Evolutionary conservation across 2,329 filamentous ascomycete species (phyloP), one percentile per base, ranked within the genome.

Genomic region (Paecilomyces dactylethromorphus): DNA sequence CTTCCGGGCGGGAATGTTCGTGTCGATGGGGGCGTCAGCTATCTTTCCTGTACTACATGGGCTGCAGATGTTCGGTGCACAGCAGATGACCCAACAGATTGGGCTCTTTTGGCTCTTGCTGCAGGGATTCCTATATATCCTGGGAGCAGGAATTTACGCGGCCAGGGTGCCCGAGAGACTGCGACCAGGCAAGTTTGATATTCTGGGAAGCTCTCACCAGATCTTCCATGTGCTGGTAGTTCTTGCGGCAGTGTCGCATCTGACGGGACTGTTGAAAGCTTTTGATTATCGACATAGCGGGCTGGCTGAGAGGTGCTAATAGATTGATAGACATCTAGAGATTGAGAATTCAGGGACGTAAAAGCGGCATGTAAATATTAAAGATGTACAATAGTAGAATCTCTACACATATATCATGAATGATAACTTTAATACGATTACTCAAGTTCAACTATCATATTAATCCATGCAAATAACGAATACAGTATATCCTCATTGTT

Each of bases 171-270:
- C 94, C 0, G 94, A 99, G 77, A 82, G 91, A 60, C 85, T 82
- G 68, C 83, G 79, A 52, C 94, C 93, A 0, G 90, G 91, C 1
- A 79, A 74, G 7, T 97, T 93, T 69, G 94, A 99, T 75, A 90
- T 97, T 56, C 90, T 90, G 84, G 93, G 94, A 39, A 92, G 87
- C 71, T 96, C 91, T 21, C 94, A 99, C 75, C 94, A 99, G 77
- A 89, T 99, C 63, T 99, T 99, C 74, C 94, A 99, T 77, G 79
- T 96, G 45, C 82, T 94, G 63, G 92, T 99, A 29, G 80, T 97
- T 15, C 74, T 92, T 61, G 94, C 94, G 0, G 93, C 91, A 0
- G 82, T 84, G 1, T 84, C 88, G 24, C 94, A 99, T 78, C 79
- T 97, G 60, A 87, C 86, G 56, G 92, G 90, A 54, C 82, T 97